Conservation (phyloP, 169 alveolate genomes). For the Plasmodium billcollinsi region DNA sequence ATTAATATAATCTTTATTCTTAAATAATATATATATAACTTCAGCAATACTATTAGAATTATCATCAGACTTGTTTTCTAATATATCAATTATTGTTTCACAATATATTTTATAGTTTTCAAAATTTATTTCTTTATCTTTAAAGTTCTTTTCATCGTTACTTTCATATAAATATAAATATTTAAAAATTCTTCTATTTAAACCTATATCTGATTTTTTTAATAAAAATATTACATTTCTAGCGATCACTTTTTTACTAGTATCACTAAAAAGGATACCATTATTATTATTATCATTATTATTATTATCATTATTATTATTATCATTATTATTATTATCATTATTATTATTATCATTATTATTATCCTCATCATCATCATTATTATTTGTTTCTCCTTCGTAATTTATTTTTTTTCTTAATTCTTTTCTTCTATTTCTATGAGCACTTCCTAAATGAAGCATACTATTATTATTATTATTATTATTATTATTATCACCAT, state of each 20-base stretch:
- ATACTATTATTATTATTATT: not conserved
- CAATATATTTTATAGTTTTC: constrained; percentile 35
- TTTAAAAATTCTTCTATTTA: constrained; percentile 52
- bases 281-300: not conserved
- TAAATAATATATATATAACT: constrained; percentile 33
- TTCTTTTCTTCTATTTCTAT: not conserved
- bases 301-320: not conserved
- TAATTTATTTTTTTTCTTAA: not conserved
- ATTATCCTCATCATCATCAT: too few species aligned
- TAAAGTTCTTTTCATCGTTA: constrained; percentile 41
- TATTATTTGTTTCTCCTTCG: not conserved
- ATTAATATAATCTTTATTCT: constrained; percentile 28
- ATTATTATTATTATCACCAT: not conserved
- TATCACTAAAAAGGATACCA: constrained; percentile 21
- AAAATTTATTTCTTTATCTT: constrained; percentile 15
- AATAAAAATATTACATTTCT: constrained; percentile 45
- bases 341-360: not conserved
- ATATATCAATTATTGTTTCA: constrained; percentile 34
- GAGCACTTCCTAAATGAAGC: not conserved
- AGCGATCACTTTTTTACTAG: constrained; percentile 46
- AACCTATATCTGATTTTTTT: constrained; percentile 38
- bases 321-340: not conserved
- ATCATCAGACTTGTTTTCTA: constrained; percentile 51
- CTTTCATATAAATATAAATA: constrained; percentile 46
- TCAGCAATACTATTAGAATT: not conserved